phyloP scores from a whole-genome alignment of 176 grass and related monocot genomes.

The Avena sativa region DNA sequence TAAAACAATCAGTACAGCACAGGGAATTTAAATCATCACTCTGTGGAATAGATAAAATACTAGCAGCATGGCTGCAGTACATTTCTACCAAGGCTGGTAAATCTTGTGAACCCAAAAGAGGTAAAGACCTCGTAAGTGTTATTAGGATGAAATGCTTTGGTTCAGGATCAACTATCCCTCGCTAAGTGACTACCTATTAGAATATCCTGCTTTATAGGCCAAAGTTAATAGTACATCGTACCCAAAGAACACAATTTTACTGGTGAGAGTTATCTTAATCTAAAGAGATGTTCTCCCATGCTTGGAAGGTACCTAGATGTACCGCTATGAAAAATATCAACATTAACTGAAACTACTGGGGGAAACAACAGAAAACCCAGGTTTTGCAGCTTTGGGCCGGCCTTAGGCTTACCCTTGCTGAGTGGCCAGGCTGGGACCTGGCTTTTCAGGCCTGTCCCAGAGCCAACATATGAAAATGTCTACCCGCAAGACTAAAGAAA shows the following conservation, averaged over 20 bases:
- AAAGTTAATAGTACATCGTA: neutral
- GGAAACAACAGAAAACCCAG: neutral
- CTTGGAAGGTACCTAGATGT: neutral
- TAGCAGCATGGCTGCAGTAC: neutral
- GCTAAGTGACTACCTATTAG: neutral
- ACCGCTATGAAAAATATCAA: constrained; percentile 17
- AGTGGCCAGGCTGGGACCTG: neutral
- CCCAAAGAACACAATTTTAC: neutral
- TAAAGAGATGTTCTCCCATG: constrained; percentile 6
- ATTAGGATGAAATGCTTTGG: neutral
- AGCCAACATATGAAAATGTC: constrained; percentile 10
- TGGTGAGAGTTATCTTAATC: neutral
- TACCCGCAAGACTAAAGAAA: neutral
- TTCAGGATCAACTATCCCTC: neutral
- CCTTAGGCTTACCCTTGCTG: constrained; percentile 3
- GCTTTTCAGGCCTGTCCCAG: constrained; percentile 8
- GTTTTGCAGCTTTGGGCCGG: neutral
- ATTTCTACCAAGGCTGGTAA: neutral
- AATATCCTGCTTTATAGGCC: neutral
- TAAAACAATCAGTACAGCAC: constrained; percentile 36
- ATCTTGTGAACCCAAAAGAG: neutral
- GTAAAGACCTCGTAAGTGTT: neutral
- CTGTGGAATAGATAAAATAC: constrained; percentile 12
- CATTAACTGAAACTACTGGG: neutral
- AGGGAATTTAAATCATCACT: neutral